phyloP scores from a whole-genome alignment of 2,329 filamentous ascomycete genomes.

The Chalaropsis thielavioides region DNA sequence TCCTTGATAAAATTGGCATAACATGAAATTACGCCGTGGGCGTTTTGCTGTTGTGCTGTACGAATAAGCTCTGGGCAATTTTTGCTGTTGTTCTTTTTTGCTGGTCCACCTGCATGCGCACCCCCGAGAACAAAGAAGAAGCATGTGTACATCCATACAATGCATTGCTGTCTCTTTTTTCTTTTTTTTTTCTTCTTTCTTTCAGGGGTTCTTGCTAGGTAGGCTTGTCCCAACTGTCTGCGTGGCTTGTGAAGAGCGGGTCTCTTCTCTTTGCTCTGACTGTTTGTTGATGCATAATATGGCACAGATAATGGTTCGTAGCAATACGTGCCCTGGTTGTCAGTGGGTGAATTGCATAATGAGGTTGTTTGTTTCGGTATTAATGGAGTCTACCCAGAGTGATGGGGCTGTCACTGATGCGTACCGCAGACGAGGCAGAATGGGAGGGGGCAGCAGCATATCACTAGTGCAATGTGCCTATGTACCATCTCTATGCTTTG shows the following conservation, averaged over 20 bases:
- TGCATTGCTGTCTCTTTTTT: background rate
- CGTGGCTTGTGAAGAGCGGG: no score
- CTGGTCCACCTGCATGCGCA: background rate
- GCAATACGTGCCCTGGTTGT: background rate
- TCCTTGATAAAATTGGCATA: background rate
- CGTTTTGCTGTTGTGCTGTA: background rate
- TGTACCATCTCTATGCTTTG: background rate
- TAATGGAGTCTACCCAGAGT: background rate
- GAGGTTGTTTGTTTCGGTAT: background rate
- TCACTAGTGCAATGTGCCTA: background rate
- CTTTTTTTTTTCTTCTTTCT: background rate
- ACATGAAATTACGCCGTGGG: background rate
- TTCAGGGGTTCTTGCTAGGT: background rate
- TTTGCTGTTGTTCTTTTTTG: background rate
- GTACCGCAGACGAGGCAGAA: background rate
- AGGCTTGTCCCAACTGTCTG: background rate
- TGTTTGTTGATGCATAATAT: background rate
- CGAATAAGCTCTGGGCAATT: background rate
- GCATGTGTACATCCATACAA: background rate
- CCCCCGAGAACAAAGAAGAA: no score
- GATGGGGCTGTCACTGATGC: background rate
- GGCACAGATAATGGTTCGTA: background rate
- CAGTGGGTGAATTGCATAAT: background rate
- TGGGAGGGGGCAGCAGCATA: background rate
- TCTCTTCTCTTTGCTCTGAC: background rate